phyloP scores from a whole-genome alignment of 169 alveolate genomes.

The Cryptosporidium felis region DNA sequence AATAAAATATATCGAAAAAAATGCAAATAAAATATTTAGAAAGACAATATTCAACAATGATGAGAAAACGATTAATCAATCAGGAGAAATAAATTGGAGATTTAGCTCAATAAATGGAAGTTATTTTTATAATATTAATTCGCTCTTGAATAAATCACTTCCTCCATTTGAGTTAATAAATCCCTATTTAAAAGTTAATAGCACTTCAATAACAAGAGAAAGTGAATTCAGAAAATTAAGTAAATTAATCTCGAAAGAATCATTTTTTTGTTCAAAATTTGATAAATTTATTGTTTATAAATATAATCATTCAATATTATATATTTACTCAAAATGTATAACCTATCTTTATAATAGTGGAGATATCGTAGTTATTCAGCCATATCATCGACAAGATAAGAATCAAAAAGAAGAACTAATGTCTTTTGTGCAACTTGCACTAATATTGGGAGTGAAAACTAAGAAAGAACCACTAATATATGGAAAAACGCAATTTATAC shows the following conservation, averaged over 20 bases:
- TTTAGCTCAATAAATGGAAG: neutral
- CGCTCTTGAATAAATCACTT: neutral
- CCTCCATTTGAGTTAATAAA: no score
- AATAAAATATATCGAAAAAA: neutral
- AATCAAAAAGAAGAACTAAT: neutral
- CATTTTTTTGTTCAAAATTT: neutral
- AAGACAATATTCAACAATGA: neutral
- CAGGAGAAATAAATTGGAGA: neutral
- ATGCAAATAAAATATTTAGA: no score
- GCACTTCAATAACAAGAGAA: neutral
- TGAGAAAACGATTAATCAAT: neutral
- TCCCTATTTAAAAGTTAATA: no score
- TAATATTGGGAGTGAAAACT: neutral
- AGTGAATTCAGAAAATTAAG: neutral
- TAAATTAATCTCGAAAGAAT: neutral
- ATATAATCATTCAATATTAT: conserved; percentile 12
- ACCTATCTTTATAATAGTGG: neutral
- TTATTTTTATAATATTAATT: neutral
- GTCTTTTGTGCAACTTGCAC: conserved; percentile 39
- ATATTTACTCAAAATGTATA: neutral
- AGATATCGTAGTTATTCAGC: conserved; percentile 17
- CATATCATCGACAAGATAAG: neutral
- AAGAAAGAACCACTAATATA: neutral
- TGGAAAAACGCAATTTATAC: no score
- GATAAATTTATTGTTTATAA: no score